These are phyloP conservation scores for Epipyxis sp. DNA, from an alignment of 108 stramenopile genomes.

Conservation along the genomic window DNA sequence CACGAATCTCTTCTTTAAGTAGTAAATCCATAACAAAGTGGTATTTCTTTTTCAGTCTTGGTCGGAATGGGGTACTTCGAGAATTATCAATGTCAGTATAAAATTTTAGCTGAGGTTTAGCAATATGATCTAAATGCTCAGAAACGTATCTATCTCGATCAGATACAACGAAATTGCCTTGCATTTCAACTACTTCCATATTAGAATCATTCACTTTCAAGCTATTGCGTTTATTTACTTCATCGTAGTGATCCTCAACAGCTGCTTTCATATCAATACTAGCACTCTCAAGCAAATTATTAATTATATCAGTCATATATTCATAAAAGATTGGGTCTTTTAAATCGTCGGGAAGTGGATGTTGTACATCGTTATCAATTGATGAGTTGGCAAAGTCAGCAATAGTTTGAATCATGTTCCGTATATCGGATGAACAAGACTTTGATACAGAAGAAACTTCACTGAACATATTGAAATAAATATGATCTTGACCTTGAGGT, in stretches of 20 bases:
- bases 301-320: neutral
- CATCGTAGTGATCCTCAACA: neutral
- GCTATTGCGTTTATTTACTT: too few species aligned
- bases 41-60: conserved; percentile 42
- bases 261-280: neutral
- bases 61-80: conserved; percentile 47
- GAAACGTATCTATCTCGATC: conserved; percentile 33
- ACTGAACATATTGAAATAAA: neutral
- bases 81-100: conserved; percentile 46
- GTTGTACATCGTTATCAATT: neutral
- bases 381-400: neutral
- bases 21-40: conserved; percentile 29
- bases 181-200: neutral
- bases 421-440: neutral
- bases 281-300: conserved; percentile 16
- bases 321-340: conserved; percentile 11
- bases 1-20: neutral
- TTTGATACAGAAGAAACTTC: neutral
- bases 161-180: neutral
- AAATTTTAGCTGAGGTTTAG: conserved; percentile 54
- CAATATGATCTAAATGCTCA: conserved; percentile 41
- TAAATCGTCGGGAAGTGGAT: neutral
- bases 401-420: neutral
- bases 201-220: too few species aligned
- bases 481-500: neutral